Evolutionary conservation across 2,329 filamentous ascomycete genomes (phyloP).

Genomic region (Myriosclerotinia scirpicola): DNA sequence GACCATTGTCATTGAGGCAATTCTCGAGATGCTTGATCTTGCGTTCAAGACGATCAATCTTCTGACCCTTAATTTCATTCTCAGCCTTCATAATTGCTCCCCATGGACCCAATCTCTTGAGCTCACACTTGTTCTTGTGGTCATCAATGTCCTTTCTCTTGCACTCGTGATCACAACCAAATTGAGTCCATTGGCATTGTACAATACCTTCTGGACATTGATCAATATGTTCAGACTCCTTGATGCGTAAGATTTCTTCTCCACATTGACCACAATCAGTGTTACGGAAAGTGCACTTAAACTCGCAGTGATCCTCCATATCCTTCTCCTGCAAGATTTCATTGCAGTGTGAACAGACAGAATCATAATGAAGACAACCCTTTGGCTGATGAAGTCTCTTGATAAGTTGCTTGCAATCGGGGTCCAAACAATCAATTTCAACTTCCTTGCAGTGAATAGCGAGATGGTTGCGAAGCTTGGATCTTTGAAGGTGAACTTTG

Average conservation of each 20-base stretch:
- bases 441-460: slow-evolving; percentile 57
- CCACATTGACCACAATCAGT: slow-evolving; percentile 37
- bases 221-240: slow-evolving; percentile 39
- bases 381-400: slow-evolving; percentile 52
- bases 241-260: slow-evolving; percentile 33
- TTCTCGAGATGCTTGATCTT: slow-evolving; percentile 48
- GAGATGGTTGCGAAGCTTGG: slow-evolving; percentile 56
- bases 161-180: slow-evolving; percentile 49
- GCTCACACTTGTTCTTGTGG: slow-evolving; percentile 53
- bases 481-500: slow-evolving; percentile 50
- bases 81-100: slow-evolving; percentile 50
- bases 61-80: slow-evolving; percentile 42
- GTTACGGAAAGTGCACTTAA: slow-evolving; percentile 47
- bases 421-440: slow-evolving; percentile 53
- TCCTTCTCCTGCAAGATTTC: slow-evolving; percentile 47
- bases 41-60: slow-evolving; percentile 48
- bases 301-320: slow-evolving; percentile 49
- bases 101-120: slow-evolving; percentile 53
- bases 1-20: slow-evolving; percentile 36
- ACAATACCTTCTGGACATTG: slow-evolving; percentile 48
- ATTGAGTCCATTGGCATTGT: slow-evolving; percentile 50
- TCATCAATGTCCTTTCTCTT: slow-evolving; percentile 46
- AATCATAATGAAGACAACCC: slow-evolving; percentile 55
- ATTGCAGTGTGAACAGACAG: slow-evolving; percentile 56
- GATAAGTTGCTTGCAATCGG: slow-evolving; percentile 52